Conservation (phyloP, 1,139 yeast species). For the Candida gigantensis region DNA sequence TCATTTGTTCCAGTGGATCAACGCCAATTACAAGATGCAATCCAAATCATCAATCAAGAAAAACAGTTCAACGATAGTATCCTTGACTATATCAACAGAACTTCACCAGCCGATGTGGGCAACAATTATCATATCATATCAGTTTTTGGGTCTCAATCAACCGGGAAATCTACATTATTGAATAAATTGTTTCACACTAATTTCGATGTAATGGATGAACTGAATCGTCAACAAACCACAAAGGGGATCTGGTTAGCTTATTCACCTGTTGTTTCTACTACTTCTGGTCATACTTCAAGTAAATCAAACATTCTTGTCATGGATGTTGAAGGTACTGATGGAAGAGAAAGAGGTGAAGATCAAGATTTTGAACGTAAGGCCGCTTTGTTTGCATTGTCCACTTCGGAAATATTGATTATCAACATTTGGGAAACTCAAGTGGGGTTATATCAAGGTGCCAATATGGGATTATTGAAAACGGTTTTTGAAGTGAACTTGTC, state of each 20-base stretch:
- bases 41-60: slow-evolving; percentile 79
- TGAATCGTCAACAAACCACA: slow-evolving; percentile 81
- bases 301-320: slow-evolving; percentile 64
- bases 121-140: slow-evolving; percentile 86
- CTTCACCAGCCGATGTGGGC: slow-evolving; percentile 46
- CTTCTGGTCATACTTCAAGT: slow-evolving; percentile 17
- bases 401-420: slow-evolving; percentile 85
- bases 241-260: slow-evolving; percentile 94
- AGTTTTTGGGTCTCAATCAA: slow-evolving; percentile 95
- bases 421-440: slow-evolving; percentile 98
- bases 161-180: slow-evolving; percentile 91
- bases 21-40: slow-evolving; percentile 35
- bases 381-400: slow-evolving; percentile 90
- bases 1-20: slow-evolving; percentile 46
- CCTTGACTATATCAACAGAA: slow-evolving; percentile 40
- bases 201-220: slow-evolving; percentile 92
- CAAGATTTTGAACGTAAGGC: slow-evolving; percentile 97
- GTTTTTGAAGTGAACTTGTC: slow-evolving; percentile 94
- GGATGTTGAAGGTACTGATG: slow-evolving; percentile 99
- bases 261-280: slow-evolving; percentile 46
- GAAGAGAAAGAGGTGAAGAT: slow-evolving; percentile 96
- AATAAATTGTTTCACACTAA: slow-evolving; percentile 82
- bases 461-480: slow-evolving; percentile 91
- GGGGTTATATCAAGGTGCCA: slow-evolving; percentile 96
- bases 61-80: slow-evolving; percentile 57